Base-by-base conservation (phyloP, 495 filamentous ascomycete species). In the Neurospora sp. region DNA sequence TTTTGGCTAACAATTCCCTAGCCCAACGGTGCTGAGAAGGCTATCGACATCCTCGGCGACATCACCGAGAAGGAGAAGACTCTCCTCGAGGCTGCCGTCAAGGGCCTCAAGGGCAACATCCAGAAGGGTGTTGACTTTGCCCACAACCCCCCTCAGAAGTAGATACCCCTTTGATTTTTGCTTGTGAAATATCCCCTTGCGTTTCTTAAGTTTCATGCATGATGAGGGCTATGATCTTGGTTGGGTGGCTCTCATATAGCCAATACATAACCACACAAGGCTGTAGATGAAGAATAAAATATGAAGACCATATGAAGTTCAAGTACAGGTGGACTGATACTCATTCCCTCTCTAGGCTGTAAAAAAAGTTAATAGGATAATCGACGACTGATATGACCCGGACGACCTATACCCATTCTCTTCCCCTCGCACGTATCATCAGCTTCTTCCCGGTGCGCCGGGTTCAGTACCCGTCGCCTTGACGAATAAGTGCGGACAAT, bases 61-160 rank as follows among this genome's bases (percentile, higher is more conserved):
- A 85, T 93, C 78, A 93, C 91, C 77, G 90, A 92, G 10, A 85
- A 91, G 81, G 96, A 98, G 90, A 92, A 96, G 90, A 87, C 88
- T 76, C 90, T 99, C 71, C 90, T 99, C 73, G 88, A 93, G 76
- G 89, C 87, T 75, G 89, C 87, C 80, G 86, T 91, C 77, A 84
- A 85, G 75, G 96, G 89, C 72, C 87, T 99, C 39, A 92, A 93
- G 88, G 91, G 88, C 86, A 99, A 97, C 84, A 97, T 99, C 79
- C 84, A 88, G 77, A 98, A 98, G 89, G 96, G 96, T 78, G 85
- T 98, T 77, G 90, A 92, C 78, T 99, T 98, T 81, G 89, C 82
- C 80, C 88, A 94, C 88, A 94, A 91, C 86, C 89, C 94, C 70
- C 77, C 79, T 60, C 77, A 82, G 73, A 85, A 85, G 80, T 84